Percentiles rank a stretch among this genome's conserved stretches.
These are phyloP conservation scores for Tolypocladium amazonense DNA, from an alignment of 2,329 filamentous ascomycete genomes.

Conservation along the genomic window DNA sequence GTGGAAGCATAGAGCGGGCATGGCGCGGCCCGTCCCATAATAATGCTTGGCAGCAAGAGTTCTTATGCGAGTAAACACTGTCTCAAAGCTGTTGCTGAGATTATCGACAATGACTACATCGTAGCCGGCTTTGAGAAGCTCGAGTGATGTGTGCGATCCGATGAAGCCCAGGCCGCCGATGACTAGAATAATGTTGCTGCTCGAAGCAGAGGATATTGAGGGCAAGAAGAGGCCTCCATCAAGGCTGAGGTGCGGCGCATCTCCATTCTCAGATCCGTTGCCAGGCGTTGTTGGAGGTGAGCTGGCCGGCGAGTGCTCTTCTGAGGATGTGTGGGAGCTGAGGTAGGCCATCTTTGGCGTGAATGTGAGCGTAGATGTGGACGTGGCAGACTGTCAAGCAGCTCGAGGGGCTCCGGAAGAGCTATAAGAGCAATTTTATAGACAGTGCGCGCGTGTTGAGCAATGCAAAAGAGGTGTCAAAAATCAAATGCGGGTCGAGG, in stretches of 20 bases:
- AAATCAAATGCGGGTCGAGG: not conserved
- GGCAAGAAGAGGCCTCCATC: not conserved
- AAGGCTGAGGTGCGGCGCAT: not conserved
- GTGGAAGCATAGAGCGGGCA: slow-evolving; percentile 21
- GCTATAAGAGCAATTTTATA: not conserved
- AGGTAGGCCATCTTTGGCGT: slow-evolving; percentile 5
- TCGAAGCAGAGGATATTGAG: not conserved
- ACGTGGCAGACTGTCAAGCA: not conserved
- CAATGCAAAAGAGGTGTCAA: not conserved
- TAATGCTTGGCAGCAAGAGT: slow-evolving; percentile 16
- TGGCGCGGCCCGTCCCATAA: slow-evolving; percentile 11
- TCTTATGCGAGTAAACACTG: slow-evolving; percentile 9
- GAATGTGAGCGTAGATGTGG: not conserved
- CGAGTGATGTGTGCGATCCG: slow-evolving; percentile 43
- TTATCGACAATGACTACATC: slow-evolving; percentile 39
- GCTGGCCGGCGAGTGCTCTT: slow-evolving; percentile 6
- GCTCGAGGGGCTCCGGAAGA: not conserved
- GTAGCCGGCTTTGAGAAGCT: slow-evolving; percentile 41
- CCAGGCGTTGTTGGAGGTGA: slow-evolving; percentile 9
- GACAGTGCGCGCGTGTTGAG: not conserved
- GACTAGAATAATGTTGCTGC: slow-evolving; percentile 29
- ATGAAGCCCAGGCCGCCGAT: slow-evolving; percentile 45
- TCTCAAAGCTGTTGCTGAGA: slow-evolving; percentile 30
- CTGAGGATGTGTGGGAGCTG: slow-evolving; percentile 6
- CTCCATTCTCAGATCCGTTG: slow-evolving; percentile 8